Evolutionary conservation across 805 yeast species (phyloP), one percentile per base, ranked within the genome.

Genomic region (Metschnikowia lochheadii): DNA sequence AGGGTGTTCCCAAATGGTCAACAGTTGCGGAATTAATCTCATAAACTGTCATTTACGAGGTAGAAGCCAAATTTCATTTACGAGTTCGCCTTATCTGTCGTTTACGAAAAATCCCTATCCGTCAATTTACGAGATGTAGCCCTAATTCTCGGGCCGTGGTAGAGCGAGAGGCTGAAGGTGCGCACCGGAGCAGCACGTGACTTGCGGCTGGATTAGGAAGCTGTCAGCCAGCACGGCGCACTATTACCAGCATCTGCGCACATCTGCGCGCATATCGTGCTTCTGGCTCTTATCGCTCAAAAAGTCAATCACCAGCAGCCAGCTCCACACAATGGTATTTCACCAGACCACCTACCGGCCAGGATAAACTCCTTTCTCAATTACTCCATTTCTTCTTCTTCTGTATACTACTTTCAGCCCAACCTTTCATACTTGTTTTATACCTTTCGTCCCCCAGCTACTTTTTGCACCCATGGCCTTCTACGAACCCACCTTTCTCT

Each of bases 401-500:
- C 38, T 26, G 29, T 2, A 4, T 17, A 15, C 41, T 18, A 21
- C 11, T 13, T 14, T 20, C 6, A 23, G 23, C 20, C 10, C 31
- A 11, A 23, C 5, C 14, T 39, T n/a, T 10, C 32, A 29, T 20
- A 15, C 18, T 11, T 26, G 29, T 35, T 17, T 11, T 17, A n/a
- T 17, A 35, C 17, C 42, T 15, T 40, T 39, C 41, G 17, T n/a
- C 14, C 8, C 8, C n/a, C 32, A 21, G 8, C 29, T 39, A n/a
- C 41, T 26, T 26, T 26, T 40, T 40, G 18, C 33, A 26, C 43
- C 34, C 33, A 60, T 57, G 61, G 59, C 53, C 8, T 57, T 43
- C 54, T 73, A 73, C 61, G 69, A 72, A 54, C 77, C 78, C n/a
- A 69, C 75, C 4, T 55, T 68, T 44, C 65, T 73, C 39, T 72